Evolutionary conservation across 1,139 yeast genomes (phyloP).

Genomic region (Nadsonia commutata): DNA sequence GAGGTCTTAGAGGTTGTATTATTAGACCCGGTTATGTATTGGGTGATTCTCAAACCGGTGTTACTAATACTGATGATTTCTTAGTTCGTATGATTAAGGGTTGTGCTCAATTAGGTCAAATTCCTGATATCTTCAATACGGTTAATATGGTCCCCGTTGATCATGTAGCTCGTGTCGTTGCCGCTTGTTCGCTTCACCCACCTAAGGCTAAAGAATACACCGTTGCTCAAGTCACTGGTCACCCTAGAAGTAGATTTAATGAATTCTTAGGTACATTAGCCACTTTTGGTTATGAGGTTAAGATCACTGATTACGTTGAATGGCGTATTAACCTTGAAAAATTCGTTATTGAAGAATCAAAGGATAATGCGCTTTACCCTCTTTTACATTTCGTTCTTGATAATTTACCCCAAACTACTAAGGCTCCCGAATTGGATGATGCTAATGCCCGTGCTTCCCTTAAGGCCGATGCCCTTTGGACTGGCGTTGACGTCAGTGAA

Average conservation of each 20-base stretch:
- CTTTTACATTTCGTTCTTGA: conserved; percentile 87
- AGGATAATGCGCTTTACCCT: conserved; percentile 84
- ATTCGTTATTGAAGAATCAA: conserved; percentile 53
- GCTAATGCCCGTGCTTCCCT: conserved; percentile 56
- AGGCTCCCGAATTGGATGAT: conserved; percentile 93
- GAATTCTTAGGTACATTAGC: conserved; percentile 54
- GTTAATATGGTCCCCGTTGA: conserved; percentile 98
- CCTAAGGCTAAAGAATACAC: conserved; percentile 32
- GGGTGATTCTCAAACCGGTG: conserved; percentile 70
- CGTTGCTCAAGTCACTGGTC: conserved; percentile 95
- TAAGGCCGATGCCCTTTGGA: conserved; percentile 41
- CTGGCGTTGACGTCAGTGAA: conserved; percentile 47
- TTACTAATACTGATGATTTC: conserved; percentile 93
- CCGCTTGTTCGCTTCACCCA: conserved; percentile 71
- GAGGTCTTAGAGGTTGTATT: conserved; percentile 78
- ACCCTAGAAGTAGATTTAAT: conserved; percentile 74
- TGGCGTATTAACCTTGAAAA: conserved; percentile 72
- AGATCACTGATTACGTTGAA: conserved; percentile 47
- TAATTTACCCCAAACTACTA: conserved; percentile 75
- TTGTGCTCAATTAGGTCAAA: conserved; percentile 69
- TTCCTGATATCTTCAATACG: conserved; percentile 73
- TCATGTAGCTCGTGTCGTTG: conserved; percentile 86
- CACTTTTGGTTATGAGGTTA: conserved; percentile 57
- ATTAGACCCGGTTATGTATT: conserved; percentile 94
- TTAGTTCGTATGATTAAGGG: conserved; percentile 89